These are phyloP conservation scores for Pyrus bretschneideri DNA, from an alignment of 306 rosid species.

Conservation along the genomic window DNA sequence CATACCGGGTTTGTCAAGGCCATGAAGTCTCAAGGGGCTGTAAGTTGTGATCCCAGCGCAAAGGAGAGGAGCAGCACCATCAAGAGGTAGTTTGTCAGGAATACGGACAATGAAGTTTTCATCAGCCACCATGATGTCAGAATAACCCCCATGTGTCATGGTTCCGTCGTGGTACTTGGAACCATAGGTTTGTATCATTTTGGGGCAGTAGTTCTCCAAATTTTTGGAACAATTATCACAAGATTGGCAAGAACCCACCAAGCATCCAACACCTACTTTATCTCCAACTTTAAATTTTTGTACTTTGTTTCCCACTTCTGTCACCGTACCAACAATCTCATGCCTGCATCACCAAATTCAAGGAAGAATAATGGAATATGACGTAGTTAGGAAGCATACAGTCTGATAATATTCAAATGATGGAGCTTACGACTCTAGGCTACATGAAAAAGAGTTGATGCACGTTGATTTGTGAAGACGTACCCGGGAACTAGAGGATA, in stretches of 20 bases:
- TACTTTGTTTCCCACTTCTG: background rate
- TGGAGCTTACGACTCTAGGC: too few relatives aligned
- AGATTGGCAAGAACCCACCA: background rate
- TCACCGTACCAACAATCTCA: constrained; percentile 3
- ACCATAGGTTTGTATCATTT: background rate
- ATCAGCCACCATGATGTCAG: background rate
- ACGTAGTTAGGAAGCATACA: too few relatives aligned
- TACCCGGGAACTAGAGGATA: constrained; percentile 15
- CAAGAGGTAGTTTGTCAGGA: background rate
- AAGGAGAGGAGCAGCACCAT: background rate
- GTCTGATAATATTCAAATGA: too few relatives aligned
- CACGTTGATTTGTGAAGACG: too few relatives aligned
- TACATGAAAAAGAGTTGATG: too few relatives aligned
- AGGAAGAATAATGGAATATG: background rate
- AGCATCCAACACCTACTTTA: constrained; percentile 10
- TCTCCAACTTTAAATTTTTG: constrained; percentile 4
- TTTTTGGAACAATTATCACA: background rate
- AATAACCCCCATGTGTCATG: background rate
- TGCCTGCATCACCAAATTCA: background rate
- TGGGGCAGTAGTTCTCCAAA: background rate
- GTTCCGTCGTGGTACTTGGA: background rate
- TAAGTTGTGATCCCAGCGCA: constrained; percentile 9
- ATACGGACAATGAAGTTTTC: background rate
- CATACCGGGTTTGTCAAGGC: background rate
- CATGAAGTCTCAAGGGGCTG: background rate